Conservation (phyloP, 148 eudicot genomes). For the Spergularia marina region DNA sequence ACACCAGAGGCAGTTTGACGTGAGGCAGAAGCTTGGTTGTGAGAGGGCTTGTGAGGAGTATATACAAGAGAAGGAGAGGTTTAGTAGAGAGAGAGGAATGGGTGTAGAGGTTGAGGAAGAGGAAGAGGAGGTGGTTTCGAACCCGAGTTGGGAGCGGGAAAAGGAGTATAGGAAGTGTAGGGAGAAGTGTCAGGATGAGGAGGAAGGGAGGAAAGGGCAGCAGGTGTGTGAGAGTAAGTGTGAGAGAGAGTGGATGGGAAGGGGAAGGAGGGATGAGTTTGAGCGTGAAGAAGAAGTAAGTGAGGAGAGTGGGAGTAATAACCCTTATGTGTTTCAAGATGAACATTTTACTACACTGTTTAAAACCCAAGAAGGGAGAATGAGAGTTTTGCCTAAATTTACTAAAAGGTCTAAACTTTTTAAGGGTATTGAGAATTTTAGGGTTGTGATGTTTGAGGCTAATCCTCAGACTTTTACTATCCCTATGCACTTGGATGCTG, state of each 20-base stretch:
- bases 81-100: constrained; percentile 14
- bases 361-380: constrained; percentile 47
- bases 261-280: constrained; percentile 1
- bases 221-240: constrained; percentile 28
- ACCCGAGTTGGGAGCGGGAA: background rate
- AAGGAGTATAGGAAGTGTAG: constrained; percentile 30
- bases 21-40: constrained; percentile 21
- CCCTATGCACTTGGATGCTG: constrained; percentile 74
- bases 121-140: constrained; percentile 6
- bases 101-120: background rate
- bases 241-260: constrained; percentile 17
- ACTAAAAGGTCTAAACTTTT: constrained; percentile 57
- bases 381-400: constrained; percentile 52
- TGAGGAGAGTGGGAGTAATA: constrained; percentile 15
- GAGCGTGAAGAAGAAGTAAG: background rate
- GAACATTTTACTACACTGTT: constrained; percentile 40
- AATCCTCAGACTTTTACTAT: constrained; percentile 68
- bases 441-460: constrained; percentile 62
- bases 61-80: constrained; percentile 24
- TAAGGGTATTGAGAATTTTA: constrained; percentile 63
- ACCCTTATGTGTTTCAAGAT: constrained; percentile 66
- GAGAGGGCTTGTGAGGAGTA: constrained; percentile 30
- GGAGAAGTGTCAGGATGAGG: constrained; percentile 32
- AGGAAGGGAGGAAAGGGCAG: constrained; percentile 24
- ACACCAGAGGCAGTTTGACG: constrained; percentile 28